Base-by-base conservation (phyloP, 306 rosid genomes). In the Ammopiptanthus mongolicus region DNA sequence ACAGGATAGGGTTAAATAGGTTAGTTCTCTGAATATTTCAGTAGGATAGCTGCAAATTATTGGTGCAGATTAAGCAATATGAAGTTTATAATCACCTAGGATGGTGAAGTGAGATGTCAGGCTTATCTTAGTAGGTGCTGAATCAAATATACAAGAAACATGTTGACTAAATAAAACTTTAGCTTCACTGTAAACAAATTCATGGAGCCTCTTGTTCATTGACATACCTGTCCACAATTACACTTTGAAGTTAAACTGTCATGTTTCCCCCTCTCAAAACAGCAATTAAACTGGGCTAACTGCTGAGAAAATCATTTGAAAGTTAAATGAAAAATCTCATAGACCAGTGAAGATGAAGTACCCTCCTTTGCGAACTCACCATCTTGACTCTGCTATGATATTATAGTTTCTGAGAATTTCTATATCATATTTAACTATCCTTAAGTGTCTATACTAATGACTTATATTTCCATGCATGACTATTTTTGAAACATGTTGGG, bases 221-320 rank as follows among this genome's bases (percentile, higher is more conserved):
- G 12, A n/a, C 11, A 50, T 22, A 69, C 3, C 28, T 56, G 10
- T 7, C 56, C 42, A 31, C 31, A 6, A 1, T 51, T 69, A 51
- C 50, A 51, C 14, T 69, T 69, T 12, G 34, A 18, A 51, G 31
- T 28, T 36, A 65, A 21, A 63, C 3, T 21, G 33, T 52, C 7
- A 15, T 34, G 31, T 28, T 28, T 12, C 14, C 2, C 1, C 18
- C 0, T 0, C 13, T 14, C 8, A 9, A 17, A 53, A 23, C 9
- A 36, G 9, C 15, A 23, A 69, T 48, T 11, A 31, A 44, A 46
- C 25, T n/a, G 11, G 12, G 70, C 59, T 46, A 59, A 31, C n/a
- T 60, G 17, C 73, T 64, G 14, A 62, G 66, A 48, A 69, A 59
- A 57, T 48, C 53, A 39, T 39, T 60, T 25, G 3, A 77, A 77